Evolutionary conservation across 768 basidiomycete genomes (phyloP), one percentile per base, ranked within the genome.

Genomic region (Trametes gibbosa): DNA sequence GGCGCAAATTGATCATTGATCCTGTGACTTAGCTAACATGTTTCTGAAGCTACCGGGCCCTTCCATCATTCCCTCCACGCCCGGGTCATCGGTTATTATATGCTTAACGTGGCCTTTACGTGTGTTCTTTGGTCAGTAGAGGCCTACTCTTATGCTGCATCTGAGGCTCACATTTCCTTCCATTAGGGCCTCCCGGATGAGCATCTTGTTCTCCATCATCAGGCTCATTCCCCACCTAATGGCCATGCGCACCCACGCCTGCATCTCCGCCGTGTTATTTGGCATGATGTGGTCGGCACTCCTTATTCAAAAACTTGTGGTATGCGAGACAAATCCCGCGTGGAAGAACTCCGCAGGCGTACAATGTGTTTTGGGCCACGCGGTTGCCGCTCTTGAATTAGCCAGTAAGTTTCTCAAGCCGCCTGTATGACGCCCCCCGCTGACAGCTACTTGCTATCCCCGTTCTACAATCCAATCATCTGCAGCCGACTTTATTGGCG

Each of bases 181-280:
- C 5, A 3, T 7, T 41, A 64, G 63, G 63, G 48, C 53, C 2
- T 52, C 63, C 5, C 63, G 63, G 32, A 58, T 61, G 52, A 58
- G 56, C 63, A 64, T 64, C 27, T 56, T 64, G 6, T 60, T 34
- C 47, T 64, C 63, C 2, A 59, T 61, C 52, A 58, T 64, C 17
- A 21, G 63, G 23, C 56, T 64, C 27, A 61, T 64, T 17, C 63
- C 63, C 5, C 29, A 32, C 29, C 43, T 64, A n/a, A 64, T 64
- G 63, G 23, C 39, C 13, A 23, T 64, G 50, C 52, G 56, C 5
- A n/a, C 29, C 19, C 43, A 51, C 24, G 45, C 63, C 25, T 48
- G 58, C 47, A 10, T 53, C 25, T 58, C 27, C 25, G 59, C 56
- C 8, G 21, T 52, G 5, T 37, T 58, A 1, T 59, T 65, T 34